Base-by-base conservation (phyloP, 306 rosid species). In the Quercus agrifolia region DNA sequence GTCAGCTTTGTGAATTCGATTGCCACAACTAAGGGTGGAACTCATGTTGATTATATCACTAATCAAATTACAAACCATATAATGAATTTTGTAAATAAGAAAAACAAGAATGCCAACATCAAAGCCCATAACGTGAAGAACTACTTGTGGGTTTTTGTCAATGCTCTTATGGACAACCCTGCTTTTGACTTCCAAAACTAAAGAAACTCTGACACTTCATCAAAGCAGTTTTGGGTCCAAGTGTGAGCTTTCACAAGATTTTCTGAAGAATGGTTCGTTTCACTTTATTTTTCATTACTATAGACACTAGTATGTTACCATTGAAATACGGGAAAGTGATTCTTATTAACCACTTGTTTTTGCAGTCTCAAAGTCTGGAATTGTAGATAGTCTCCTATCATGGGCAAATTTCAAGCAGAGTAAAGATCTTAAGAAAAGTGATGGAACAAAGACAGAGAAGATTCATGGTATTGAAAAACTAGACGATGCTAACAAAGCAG, bases 151-250 rank as follows among this genome's bases (percentile, higher is more conserved):
- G 94, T 95, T 74, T 95, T 95, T 73, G 97, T 95, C 91, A 92
- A 91, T 80, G 90, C 94, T 59, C 96, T 92, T 72, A 90, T 95
- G 86, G 98, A 95, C 89, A 95, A 95, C 79, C 98, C 99, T 59
- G 91, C 99, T 25, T 95, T 95, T 62, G 98, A 95, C 23, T 84
- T 95, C 99, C 56, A 94, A 95, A 88, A 95, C 99, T 25, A 95
- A 95, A 78, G 99, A 95, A 80, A 90, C 95, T 63, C 86, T 95
- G 46, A 95, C 97, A 0, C 85, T 90, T 56, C 95, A 92, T 66
- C 93, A 86, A 74, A 87, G 83, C 82, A 92, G 94, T 84, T 92
- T 95, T 73, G 99, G 99, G 35, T 91, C 98, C 25, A 85, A 86
- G 81, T 92, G 98, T 75, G 98, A 92, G 76, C 89, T 95, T 73